Base-by-base conservation (phyloP, 78 protist species). In the slime mould (Dictyostelium discoideum) region DNA sequence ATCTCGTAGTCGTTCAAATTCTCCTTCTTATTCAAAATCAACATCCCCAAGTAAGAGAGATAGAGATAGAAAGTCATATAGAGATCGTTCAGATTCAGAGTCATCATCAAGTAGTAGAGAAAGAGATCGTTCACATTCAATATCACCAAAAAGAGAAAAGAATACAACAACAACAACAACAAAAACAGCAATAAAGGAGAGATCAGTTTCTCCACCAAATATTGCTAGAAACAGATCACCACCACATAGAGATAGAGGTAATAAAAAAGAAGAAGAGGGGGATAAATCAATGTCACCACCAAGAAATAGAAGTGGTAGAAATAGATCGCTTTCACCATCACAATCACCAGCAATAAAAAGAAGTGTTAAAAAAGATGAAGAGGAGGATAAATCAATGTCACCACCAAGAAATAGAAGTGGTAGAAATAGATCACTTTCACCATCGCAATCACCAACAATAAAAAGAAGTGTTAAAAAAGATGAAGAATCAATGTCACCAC, bases 381-480 rank as follows among this genome's bases (percentile, higher is more conserved):
- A 16, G 0, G 22, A 3, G 24, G 29, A 20, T 24, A 46, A 5
- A 44, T 44, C 79, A 40, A n/a, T 44, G 0, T 42, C 46, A 85
- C 44, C 88, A 29, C 90, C 90, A 85, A 69, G 63, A 11, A 85
- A 14, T 22, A 69, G 63, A 11, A 85, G 26, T 22, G 29, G 11
- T 39, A 32, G n/a, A 44, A 72, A 7, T 73, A 65, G 63, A 85
- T 22, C 22, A 0, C 39, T 26, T 14, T 85, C 89, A 0, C 39
- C 89, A 3, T 69, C 89, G 39, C 22, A 3, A 60, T 83, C 87
- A 83, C 44, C 87, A 60, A 32, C 87, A 84, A 84, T 65, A 84
- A 39, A 63, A 26, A 69, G 57, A n/a, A 44, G 3, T n/a, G 24
- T 48, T 14, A 54, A 42, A 44, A 20, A 48, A 20, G 50, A 40